Conservation (phyloP, 352 stramenopile genomes). For the Blastocystis sp. region DNA sequence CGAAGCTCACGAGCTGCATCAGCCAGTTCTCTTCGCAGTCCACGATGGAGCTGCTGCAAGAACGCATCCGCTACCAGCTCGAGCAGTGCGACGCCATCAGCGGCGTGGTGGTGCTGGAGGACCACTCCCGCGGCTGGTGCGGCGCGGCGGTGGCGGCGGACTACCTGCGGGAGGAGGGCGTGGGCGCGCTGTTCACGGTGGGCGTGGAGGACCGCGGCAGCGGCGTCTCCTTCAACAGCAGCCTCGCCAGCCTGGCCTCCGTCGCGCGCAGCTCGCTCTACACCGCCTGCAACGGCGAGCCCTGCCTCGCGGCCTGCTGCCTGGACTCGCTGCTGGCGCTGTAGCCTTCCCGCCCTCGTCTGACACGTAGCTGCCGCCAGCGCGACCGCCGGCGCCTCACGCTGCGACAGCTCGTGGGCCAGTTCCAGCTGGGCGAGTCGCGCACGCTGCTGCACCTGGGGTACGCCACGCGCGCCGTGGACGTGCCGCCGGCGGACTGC, state of each 20-base stretch:
- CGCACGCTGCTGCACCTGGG: neutral
- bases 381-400: neutral
- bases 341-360: neutral
- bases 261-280: neutral
- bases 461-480: neutral
- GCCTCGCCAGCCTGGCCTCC: neutral
- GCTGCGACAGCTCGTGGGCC: neutral
- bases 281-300: neutral
- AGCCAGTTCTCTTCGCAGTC: neutral
- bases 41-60: conserved; percentile 6
- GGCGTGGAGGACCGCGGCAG: neutral
- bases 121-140: conserved; percentile 23
- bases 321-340: conserved; percentile 19
- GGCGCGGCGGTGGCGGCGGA: neutral
- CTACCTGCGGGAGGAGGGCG: conserved; percentile 36
- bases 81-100: conserved; percentile 31
- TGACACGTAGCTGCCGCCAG: conserved; percentile 17
- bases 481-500: neutral
- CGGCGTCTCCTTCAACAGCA: neutral
- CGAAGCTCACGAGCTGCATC: neutral
- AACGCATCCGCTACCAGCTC: conserved; percentile 24
- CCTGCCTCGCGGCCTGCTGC: conserved; percentile 14
- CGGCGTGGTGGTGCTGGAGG: conserved; percentile 34
- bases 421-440: conserved; percentile 11
- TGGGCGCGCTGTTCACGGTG: neutral